Evolutionary conservation across 2,329 filamentous ascomycete genomes (phyloP).

Genomic region (Hypoxylon sp.): DNA sequence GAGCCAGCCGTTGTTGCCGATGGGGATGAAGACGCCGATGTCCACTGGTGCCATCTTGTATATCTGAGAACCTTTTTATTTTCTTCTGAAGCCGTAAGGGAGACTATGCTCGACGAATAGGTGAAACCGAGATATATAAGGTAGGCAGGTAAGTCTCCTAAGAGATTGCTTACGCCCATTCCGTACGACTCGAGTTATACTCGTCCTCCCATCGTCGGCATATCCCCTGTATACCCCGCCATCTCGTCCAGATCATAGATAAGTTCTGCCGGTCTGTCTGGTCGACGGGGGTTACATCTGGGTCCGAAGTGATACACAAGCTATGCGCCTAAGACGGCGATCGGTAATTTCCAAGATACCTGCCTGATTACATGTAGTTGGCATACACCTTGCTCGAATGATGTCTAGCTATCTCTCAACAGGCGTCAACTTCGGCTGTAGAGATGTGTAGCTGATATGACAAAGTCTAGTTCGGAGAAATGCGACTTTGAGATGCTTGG

Average conservation of each 20-base stretch:
- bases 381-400: neutral
- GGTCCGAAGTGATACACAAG: neutral
- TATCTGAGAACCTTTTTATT: too few relatives aligned
- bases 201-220: constrained; percentile 7
- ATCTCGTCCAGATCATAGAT: constrained; percentile 14
- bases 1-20: constrained; percentile 48
- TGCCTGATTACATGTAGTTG: neutral
- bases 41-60: constrained; percentile 34
- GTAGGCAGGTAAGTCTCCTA: neutral
- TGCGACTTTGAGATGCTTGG: neutral
- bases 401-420: neutral
- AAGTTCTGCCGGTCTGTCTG: constrained; percentile 5
- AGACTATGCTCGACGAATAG: neutral
- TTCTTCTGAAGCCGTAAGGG: neutral
- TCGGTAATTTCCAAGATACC: neutral
- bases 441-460: neutral
- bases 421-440: neutral
- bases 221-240: constrained; percentile 14
- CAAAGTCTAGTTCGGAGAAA: neutral
- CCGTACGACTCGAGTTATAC: neutral
- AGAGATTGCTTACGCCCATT: neutral
- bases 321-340: constrained; percentile 13
- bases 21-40: constrained; percentile 43
- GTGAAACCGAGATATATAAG: neutral
- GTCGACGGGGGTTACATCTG: constrained; percentile 11